Conservation (phyloP, 805 yeast species). For the Candida orba region DNA sequence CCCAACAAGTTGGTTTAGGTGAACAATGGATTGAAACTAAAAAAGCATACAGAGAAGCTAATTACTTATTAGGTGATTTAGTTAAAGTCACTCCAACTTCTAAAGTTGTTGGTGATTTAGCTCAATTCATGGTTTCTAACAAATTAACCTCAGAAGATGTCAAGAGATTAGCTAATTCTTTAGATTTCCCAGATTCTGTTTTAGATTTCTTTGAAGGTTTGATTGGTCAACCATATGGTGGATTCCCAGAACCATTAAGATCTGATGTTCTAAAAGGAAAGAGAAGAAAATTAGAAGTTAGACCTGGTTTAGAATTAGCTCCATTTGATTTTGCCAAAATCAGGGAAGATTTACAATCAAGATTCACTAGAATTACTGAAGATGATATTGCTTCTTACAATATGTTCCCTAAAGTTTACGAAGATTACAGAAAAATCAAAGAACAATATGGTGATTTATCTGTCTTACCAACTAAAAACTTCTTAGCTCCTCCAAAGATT, state of each 20-base stretch:
- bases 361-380: constrained; percentile 79
- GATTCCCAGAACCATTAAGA: constrained; percentile 99
- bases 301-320: constrained; percentile 88
- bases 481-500: constrained; percentile 79
- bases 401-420: constrained; percentile 98
- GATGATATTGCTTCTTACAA: constrained; percentile 90
- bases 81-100: constrained; percentile 99
- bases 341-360: constrained; percentile 62
- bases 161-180: constrained; percentile 73
- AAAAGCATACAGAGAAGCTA: constrained; percentile 88
- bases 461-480: constrained; percentile 86
- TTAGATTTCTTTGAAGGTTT: constrained; percentile 98
- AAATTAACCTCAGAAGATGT: constrained; percentile 84
- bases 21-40: constrained; percentile 95
- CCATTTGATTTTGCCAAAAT: constrained; percentile 76
- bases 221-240: constrained; percentile 99
- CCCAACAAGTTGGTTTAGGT: constrained; percentile 97
- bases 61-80: constrained; percentile 85
- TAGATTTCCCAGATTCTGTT: constrained; percentile 98
- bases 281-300: constrained; percentile 78
- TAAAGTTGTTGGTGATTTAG: constrained; percentile 98
- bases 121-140: constrained; percentile 99
- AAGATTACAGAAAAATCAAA: constrained; percentile 65
- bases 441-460: constrained; percentile 89
- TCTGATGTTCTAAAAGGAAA: constrained; percentile 84